These are phyloP conservation scores for Trichoderma asperellum DNA, from an alignment of 2,329 filamentous ascomycete genomes.

Conservation along the genomic window DNA sequence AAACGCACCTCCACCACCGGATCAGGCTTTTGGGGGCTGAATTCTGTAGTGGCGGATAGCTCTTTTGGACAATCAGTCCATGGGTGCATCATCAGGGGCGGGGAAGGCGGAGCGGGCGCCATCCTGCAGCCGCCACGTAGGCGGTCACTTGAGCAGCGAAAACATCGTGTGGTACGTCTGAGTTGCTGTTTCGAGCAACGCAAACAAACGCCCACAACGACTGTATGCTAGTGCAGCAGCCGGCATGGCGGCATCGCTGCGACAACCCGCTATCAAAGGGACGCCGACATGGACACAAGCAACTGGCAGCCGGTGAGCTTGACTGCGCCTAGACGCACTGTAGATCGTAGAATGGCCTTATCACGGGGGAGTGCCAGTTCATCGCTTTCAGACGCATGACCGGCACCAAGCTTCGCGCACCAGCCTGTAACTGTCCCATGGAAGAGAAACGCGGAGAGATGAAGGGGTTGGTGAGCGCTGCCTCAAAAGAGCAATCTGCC, in stretches of 20 bases:
- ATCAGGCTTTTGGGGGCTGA: constrained; percentile 23
- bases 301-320: not conserved
- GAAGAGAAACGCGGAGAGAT: not conserved
- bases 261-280: not conserved
- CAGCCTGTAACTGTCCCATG: not conserved
- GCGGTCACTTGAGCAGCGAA: constrained; percentile 31
- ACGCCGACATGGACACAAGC: not conserved
- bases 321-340: not conserved
- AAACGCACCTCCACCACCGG: constrained; percentile 6
- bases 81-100: constrained; percentile 19
- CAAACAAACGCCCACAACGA: not conserved
- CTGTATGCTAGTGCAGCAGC: too few species aligned
- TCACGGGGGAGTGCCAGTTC: constrained; percentile 22
- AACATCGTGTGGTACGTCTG: constrained; percentile 16
- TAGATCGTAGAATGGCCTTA: not conserved
- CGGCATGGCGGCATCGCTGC: not conserved
- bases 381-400: constrained; percentile 18
- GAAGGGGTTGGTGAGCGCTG: not conserved
- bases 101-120: constrained; percentile 27
- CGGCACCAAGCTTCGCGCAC: constrained; percentile 1
- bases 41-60: constrained; percentile 10
- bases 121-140: constrained; percentile 32
- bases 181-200: constrained; percentile 20
- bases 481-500: not conserved
- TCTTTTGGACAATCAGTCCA: not conserved